Evolutionary conservation across 1,284 basidiomycete species (phyloP).

Genomic region (Puccinia coronata): DNA sequence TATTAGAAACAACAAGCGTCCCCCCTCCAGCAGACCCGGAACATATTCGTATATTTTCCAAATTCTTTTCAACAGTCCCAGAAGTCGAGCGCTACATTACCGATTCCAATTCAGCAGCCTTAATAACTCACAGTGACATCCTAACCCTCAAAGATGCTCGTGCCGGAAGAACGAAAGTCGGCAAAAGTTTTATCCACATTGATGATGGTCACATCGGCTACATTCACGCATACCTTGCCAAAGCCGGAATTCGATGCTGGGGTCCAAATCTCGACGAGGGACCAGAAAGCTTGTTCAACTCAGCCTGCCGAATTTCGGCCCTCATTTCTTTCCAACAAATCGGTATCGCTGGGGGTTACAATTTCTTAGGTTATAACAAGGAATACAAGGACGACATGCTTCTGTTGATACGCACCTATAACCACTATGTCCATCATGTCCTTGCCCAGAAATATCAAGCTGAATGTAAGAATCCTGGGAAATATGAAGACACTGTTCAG

Average conservation of each 20-base stretch:
- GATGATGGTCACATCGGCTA: neutral
- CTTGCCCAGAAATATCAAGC: neutral
- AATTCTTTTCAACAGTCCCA: neutral
- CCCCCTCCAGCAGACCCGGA: slow-evolving; percentile 5
- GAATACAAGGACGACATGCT: neutral
- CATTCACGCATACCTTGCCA: slow-evolving; percentile 23
- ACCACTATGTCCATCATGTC: slow-evolving; percentile 40
- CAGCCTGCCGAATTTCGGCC: slow-evolving; percentile 4
- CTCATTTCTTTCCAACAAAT: slow-evolving; percentile 33
- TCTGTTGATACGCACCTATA: slow-evolving; percentile 12
- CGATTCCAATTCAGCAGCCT: neutral
- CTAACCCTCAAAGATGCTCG: neutral
- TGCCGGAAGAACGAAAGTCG: slow-evolving; percentile 19
- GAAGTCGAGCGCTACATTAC: neutral
- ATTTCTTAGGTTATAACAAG: slow-evolving; percentile 14
- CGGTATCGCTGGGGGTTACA: neutral
- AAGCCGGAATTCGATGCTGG: slow-evolving; percentile 29
- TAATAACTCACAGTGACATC: no score
- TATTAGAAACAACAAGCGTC: neutral
- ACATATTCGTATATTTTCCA: slow-evolving; percentile 1
- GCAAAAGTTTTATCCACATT: slow-evolving; percentile 10
- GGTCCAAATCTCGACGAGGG: slow-evolving; percentile 30
- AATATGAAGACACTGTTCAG: neutral
- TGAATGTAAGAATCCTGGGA: slow-evolving; percentile 6
- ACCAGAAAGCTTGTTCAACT: slow-evolving; percentile 30